Evolutionary conservation across 306 rosid species (phyloP).

Genomic region (Lablab purpureus): DNA sequence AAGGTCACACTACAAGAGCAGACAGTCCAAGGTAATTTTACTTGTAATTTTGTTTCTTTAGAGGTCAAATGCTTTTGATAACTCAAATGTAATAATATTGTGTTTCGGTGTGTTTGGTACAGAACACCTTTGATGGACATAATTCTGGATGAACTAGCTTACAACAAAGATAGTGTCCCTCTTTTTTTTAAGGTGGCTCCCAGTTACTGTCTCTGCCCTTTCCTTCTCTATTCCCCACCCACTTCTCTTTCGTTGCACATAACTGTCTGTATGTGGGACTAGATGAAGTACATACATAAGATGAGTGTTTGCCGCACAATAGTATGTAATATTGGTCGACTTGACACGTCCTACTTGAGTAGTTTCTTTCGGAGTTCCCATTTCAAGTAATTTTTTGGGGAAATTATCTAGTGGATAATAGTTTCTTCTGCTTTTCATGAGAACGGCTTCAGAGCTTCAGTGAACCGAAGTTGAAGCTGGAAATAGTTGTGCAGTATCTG

Average conservation of each 20-base stretch:
- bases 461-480: conserved; percentile 88
- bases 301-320: conserved; percentile 8
- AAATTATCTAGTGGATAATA: conserved; percentile 34
- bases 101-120: conserved; percentile 54
- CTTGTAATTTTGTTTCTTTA: conserved; percentile 30
- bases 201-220: conserved; percentile 19
- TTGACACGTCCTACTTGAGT: conserved; percentile 16
- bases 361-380: conserved; percentile 27
- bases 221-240: conserved; percentile 9
- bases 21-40: conserved; percentile 79
- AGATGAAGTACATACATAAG: neutral
- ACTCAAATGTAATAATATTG: conserved; percentile 4
- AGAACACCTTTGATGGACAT: conserved; percentile 82
- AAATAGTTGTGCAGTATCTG: conserved; percentile 71
- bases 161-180: conserved; percentile 59
- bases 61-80: conserved; percentile 16
- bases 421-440: conserved; percentile 45
- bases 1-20: conserved; percentile 73
- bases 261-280: conserved; percentile 26
- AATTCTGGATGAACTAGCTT: conserved; percentile 81
- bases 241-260: conserved; percentile 18
- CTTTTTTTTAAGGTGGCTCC: conserved; percentile 79
- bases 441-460: conserved; percentile 59
- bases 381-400: conserved; percentile 31
- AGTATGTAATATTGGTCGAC: neutral